These are phyloP conservation scores for Spathaspora jeffriesii DNA, from an alignment of 1,139 yeast species.

Conservation along the genomic window DNA sequence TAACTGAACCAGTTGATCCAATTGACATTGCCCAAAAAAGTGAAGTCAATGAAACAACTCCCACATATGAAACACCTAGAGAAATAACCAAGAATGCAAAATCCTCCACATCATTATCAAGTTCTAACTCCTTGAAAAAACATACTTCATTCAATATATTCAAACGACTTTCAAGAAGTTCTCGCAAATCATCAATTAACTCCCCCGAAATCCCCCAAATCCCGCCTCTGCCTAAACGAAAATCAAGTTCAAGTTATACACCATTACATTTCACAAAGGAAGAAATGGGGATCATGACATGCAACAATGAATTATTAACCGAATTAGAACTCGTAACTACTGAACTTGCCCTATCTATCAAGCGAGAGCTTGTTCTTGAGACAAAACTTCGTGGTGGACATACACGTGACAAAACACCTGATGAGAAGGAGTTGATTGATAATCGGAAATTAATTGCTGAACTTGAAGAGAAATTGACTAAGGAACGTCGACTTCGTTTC, in stretches of 20 bases:
- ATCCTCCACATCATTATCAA: constrained; percentile 3
- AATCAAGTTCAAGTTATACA: not conserved
- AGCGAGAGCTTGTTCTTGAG: constrained; percentile 63
- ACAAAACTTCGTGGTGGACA: constrained; percentile 27
- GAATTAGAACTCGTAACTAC: constrained; percentile 69
- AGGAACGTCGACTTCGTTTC: constrained; percentile 64
- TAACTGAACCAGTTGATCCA: constrained; percentile 1
- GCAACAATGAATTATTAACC: constrained; percentile 56
- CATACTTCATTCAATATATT: constrained; percentile 21
- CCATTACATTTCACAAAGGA: constrained; percentile 48
- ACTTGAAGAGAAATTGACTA: constrained; percentile 57
- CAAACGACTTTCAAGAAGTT: constrained; percentile 33
- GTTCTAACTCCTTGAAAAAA: constrained; percentile 22
- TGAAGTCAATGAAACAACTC: not conserved
- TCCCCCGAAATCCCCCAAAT: constrained; percentile 5
- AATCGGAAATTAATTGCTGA: constrained; percentile 50
- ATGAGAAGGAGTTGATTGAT: constrained; percentile 32
- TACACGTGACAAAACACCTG: constrained; percentile 15
- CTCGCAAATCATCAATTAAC: constrained; percentile 11
- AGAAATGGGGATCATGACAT: constrained; percentile 61
- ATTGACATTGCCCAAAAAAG: not conserved
- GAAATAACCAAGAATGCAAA: not conserved
- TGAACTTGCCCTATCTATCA: constrained; percentile 71
- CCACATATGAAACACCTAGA: not conserved
- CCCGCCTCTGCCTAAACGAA: constrained; percentile 10